phyloP scores from a whole-genome alignment of 2,329 filamentous ascomycete species.

The Anthostomella pinea region DNA sequence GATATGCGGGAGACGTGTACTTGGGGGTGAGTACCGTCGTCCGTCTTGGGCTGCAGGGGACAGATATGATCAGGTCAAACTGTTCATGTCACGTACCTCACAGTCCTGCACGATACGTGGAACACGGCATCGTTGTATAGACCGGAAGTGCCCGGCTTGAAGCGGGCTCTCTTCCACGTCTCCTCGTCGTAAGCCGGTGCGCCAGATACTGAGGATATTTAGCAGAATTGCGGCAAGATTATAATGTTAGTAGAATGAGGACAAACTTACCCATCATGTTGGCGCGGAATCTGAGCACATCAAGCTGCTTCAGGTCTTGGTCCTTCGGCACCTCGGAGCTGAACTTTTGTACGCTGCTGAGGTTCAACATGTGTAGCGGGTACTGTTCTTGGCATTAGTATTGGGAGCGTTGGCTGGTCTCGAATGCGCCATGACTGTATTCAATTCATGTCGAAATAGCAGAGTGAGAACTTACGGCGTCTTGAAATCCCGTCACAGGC shows the following conservation, averaged over 20 bases:
- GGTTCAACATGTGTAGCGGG: constrained; percentile 65
- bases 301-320: constrained; percentile 48
- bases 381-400: constrained; percentile 45
- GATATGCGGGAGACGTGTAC: background rate
- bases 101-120: constrained; percentile 62
- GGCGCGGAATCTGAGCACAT: constrained; percentile 64
- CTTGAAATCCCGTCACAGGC: constrained; percentile 65
- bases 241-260: too few species aligned
- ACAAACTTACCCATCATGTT: constrained; percentile 62
- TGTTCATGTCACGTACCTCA: constrained; percentile 43
- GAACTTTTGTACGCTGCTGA: constrained; percentile 62
- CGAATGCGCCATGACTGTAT: too few species aligned
- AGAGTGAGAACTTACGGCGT: constrained; percentile 54
- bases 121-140: constrained; percentile 44
- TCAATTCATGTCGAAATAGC: too few species aligned
- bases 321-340: constrained; percentile 54
- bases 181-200: constrained; percentile 66
- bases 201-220: constrained; percentile 51
- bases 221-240: background rate
- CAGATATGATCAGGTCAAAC: background rate
- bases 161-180: constrained; percentile 60
- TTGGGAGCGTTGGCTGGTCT: constrained; percentile 11
- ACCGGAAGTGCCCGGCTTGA: constrained; percentile 48
- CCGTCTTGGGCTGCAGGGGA: background rate
- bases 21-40: background rate